Percentiles rank a stretch among this genome's conserved stretches.
These are phyloP conservation scores for Phaseolus lunatus DNA, from an alignment of 306 rosid species.

Conservation along the genomic window DNA sequence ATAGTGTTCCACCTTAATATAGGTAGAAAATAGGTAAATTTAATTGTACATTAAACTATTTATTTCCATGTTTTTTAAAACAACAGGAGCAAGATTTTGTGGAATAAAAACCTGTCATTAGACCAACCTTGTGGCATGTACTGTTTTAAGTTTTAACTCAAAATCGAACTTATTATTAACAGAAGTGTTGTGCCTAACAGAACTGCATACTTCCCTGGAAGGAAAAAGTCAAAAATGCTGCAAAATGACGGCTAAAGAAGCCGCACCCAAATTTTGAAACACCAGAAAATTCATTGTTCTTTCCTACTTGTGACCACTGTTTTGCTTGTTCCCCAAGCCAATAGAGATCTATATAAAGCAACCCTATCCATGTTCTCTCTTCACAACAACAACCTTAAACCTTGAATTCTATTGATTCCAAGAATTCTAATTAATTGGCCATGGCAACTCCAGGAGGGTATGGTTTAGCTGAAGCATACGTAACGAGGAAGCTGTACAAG, in stretches of 20 bases:
- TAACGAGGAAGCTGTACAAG: slow-evolving; percentile 50
- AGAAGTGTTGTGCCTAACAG: no score
- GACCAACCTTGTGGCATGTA: no score
- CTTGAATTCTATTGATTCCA: background rate
- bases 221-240: background rate
- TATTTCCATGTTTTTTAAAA: no score
- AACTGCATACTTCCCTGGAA: no score
- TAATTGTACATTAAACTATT: no score
- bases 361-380: background rate
- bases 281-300: background rate
- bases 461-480: slow-evolving; percentile 57
- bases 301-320: background rate
- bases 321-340: slow-evolving; percentile 31
- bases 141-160: no score
- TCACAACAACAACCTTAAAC: no score
- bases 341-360: slow-evolving; percentile 11
- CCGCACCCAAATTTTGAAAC: background rate
- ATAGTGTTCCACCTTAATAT: no score
- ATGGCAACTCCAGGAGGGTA: slow-evolving; percentile 41
- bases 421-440: background rate
- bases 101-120: no score
- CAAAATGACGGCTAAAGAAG: background rate
- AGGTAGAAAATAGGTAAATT: no score
- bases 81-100: no score
- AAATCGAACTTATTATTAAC: no score